These are phyloP conservation scores for Cordyceps farinosa DNA, from an alignment of 2,329 filamentous ascomycete species.

Conservation along the genomic window DNA sequence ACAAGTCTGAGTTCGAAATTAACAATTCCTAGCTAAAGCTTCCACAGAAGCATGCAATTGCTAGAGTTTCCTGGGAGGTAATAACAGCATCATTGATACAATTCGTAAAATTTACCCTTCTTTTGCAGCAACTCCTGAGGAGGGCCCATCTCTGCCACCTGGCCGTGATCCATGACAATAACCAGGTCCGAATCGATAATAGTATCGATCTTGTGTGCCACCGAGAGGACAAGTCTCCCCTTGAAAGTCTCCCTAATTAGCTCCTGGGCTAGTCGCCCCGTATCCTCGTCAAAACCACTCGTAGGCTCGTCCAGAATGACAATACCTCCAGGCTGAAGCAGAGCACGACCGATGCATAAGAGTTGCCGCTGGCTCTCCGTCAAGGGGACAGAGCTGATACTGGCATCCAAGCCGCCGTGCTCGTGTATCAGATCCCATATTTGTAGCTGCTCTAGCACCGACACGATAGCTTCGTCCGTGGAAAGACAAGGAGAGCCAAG, in stretches of 20 bases:
- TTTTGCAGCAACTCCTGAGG: conserved; percentile 11
- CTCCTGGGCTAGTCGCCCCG: conserved; percentile 25
- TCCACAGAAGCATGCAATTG: no score
- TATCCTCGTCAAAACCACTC: conserved; percentile 18
- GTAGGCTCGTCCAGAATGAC: conserved; percentile 12
- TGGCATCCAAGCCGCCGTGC: not conserved
- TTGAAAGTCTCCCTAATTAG: conserved; percentile 34
- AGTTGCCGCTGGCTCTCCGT: conserved; percentile 1
- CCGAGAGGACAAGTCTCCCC: conserved; percentile 46
- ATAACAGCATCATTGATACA: not conserved
- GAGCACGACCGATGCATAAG: conserved; percentile 8
- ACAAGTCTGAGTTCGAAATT: no score
- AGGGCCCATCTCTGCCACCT: conserved; percentile 19
- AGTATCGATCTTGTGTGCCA: conserved; percentile 36
- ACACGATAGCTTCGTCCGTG: conserved; percentile 4
- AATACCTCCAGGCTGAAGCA: conserved; percentile 5
- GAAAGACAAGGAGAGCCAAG: not conserved
- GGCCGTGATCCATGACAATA: conserved; percentile 20
- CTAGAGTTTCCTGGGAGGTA: no score
- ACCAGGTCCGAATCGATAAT: conserved; percentile 35
- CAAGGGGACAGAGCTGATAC: not conserved
- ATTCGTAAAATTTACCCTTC: conserved; percentile 2
- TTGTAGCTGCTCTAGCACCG: not conserved
- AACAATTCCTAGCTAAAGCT: no score
- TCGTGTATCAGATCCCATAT: not conserved